Evolutionary conservation across 2,329 filamentous ascomycete species (phyloP), one percentile per base, ranked within the genome.

Genomic region (Monosporascus sp.): DNA sequence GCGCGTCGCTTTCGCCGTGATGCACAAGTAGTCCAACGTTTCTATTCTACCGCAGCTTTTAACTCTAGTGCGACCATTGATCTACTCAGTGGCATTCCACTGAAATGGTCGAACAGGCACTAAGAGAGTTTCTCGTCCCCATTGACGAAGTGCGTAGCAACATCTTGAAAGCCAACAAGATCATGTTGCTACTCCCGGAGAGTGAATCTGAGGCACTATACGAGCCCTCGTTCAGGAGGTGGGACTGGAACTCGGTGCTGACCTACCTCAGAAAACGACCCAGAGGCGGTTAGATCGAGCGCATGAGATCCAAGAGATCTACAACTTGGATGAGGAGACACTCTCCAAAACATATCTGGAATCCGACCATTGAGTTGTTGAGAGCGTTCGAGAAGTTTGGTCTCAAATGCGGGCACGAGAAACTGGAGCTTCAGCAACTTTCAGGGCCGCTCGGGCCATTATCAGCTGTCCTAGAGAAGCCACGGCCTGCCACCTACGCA

Each of bases 311-410:
- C 27, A 27, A 27, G 27, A 11, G 27, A 11, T 27, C 27, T 27
- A 27, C 9, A 27, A 27, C 27, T 11, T 27, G 2, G 27, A 27
- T 27, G 27, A 27, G 8, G 8, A 27, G 8, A 11, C 27, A 11
- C 27, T 27, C 27, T 27, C 8, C 27, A 27, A 27, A 27, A 27
- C 8, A 27, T 41, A 58, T 72, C 2, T 71, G 67, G 69, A 63
- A 65, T 26, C 67, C 69, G 4, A 70, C 66, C 0, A 60, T 69
- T 0, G 53, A 58, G 3, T 53, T 61, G 7, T 55, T 72, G 0
- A 45, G 71, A 6, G 50, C 64, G 8, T 50, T 55, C 1, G 68
- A 67, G 36, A 58, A 53, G 1, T 57, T 63, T 31, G 37, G 52
- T 0, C 50, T 65, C 2, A 22, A 52, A 19, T 40, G 54, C 3